A percentile compares a stretch with the other conserved stretches of the same genome.
Conservation (phyloP, 345 rosid species). For the Populus nigra region DNA sequence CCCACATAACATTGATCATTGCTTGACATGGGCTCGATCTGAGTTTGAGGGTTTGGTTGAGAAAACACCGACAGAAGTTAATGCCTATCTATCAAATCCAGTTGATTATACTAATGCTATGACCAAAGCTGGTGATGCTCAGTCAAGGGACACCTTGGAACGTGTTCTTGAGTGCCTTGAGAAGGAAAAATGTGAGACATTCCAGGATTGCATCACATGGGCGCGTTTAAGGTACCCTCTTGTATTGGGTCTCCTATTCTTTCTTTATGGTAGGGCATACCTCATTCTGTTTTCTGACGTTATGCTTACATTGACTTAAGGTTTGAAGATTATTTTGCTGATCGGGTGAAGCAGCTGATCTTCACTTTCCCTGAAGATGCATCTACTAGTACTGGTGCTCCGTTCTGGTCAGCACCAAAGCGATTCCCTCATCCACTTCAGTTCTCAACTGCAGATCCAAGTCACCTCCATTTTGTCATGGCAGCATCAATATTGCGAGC, state of each 20-base stretch:
- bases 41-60: constrained; percentile 98
- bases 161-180: constrained; percentile 90
- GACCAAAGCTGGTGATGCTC: constrained; percentile 92
- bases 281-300: constrained; percentile 15
- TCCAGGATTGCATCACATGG: constrained; percentile 95
- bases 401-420: constrained; percentile 99
- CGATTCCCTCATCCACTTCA: constrained; percentile 83
- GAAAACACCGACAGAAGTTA: constrained; percentile 96
- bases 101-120: constrained; percentile 63
- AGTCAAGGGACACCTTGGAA: constrained; percentile 87
- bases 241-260: constrained; percentile 6
- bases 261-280: not conserved
- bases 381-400: constrained; percentile 81
- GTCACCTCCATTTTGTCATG: constrained; percentile 66
- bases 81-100: constrained; percentile 80
- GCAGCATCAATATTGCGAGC: constrained; percentile 87
- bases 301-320: constrained; percentile 36
- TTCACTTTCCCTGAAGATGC: constrained; percentile 97
- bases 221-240: constrained; percentile 72
- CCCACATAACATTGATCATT: constrained; percentile 98
- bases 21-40: constrained; percentile 99
- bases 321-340: constrained; percentile 86
- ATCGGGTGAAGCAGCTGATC: constrained; percentile 82
- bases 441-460: constrained; percentile 61
- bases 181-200: constrained; percentile 72